Evolutionary conservation across 768 basidiomycete species (phyloP).

Genomic region (Tephrocybe sp.): DNA sequence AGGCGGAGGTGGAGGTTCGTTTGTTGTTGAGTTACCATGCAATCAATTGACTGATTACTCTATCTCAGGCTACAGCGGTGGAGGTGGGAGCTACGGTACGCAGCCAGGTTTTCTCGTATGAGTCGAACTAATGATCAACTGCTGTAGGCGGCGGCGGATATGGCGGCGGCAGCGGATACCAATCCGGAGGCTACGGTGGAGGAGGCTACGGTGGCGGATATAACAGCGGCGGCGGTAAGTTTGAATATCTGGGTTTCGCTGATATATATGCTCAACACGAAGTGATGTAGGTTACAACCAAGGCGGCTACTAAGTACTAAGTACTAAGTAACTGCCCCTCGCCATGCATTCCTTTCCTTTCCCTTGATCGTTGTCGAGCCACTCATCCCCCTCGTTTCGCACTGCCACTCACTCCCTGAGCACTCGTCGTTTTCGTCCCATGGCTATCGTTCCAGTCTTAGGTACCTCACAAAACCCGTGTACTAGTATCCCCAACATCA

Average conservation of each 20-base stretch:
- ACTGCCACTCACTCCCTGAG: constrained; percentile 34
- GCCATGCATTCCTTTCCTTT: background rate
- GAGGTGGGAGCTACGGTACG: constrained; percentile 16
- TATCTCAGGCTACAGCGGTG: constrained; percentile 16
- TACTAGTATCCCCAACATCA: constrained; percentile 34
- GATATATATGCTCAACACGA: background rate
- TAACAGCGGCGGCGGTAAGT: constrained; percentile 21
- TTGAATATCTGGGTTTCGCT: constrained; percentile 17
- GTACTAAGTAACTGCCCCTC: background rate
- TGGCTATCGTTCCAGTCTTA: constrained; percentile 32
- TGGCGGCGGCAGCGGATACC: constrained; percentile 1
- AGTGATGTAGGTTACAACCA: constrained; percentile 25
- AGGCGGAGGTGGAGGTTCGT: constrained; percentile 45
- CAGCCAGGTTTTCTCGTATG: background rate
- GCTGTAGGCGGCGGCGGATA: constrained; percentile 5
- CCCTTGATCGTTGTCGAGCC: constrained; percentile 21
- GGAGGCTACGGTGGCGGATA: background rate
- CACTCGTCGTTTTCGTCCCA: constrained; percentile 35
- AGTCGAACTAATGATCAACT: background rate
- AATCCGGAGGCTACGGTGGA: constrained; percentile 7
- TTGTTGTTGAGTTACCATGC: background rate
- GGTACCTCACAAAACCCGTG: constrained; percentile 39
- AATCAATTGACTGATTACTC: background rate
- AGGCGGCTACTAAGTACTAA: constrained; percentile 24
- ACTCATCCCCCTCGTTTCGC: constrained; percentile 31